A percentile compares a stretch with the other conserved stretches of the same genome.
phyloP scores from a whole-genome alignment of 345 rosid species.

The thale cress (Arabidopsis thaliana) region DNA sequence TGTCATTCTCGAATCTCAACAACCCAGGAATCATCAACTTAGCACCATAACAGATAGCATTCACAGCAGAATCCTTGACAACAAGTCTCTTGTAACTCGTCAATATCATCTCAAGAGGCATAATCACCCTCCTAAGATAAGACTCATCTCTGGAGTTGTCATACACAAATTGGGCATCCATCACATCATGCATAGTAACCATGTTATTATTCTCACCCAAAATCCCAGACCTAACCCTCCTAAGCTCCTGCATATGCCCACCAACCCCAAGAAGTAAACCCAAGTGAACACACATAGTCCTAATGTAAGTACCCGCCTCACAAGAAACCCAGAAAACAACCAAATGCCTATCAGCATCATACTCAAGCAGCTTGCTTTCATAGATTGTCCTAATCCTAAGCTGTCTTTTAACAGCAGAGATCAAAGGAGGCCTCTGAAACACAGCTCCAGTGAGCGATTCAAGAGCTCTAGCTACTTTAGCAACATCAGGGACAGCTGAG shows the following conservation, averaged over 20 bases:
- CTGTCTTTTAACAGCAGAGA: conserved; percentile 95
- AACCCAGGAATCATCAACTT: conserved; percentile 93
- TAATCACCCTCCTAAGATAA: conserved; percentile 84
- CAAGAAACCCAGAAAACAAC: conserved; percentile 96
- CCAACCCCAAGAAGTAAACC: conserved; percentile 95
- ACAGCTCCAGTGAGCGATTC: conserved; percentile 92
- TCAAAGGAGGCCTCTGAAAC: conserved; percentile 88
- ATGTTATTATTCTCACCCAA: conserved; percentile 91
- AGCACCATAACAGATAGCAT: conserved; percentile 96
- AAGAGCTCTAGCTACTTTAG: conserved; percentile 86
- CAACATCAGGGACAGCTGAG: conserved; percentile 80
- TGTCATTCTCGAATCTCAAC: conserved; percentile 88
- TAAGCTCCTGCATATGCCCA: conserved; percentile 92
- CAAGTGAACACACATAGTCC: conserved; percentile 94
- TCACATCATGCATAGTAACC: conserved; percentile 97
- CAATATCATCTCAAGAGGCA: conserved; percentile 87
- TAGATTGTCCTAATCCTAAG: conserved; percentile 92
- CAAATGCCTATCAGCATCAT: conserved; percentile 77
- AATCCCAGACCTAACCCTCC: conserved; percentile 96
- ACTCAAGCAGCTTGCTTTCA: conserved; percentile 89
- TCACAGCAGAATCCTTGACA: conserved; percentile 91
- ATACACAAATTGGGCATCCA: conserved; percentile 95
- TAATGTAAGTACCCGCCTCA: conserved; percentile 94
- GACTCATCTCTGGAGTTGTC: conserved; percentile 70
- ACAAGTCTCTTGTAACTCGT: conserved; percentile 95